Base-by-base conservation (phyloP, 2,329 filamentous ascomycete species). In the Calonectria naviculata region DNA sequence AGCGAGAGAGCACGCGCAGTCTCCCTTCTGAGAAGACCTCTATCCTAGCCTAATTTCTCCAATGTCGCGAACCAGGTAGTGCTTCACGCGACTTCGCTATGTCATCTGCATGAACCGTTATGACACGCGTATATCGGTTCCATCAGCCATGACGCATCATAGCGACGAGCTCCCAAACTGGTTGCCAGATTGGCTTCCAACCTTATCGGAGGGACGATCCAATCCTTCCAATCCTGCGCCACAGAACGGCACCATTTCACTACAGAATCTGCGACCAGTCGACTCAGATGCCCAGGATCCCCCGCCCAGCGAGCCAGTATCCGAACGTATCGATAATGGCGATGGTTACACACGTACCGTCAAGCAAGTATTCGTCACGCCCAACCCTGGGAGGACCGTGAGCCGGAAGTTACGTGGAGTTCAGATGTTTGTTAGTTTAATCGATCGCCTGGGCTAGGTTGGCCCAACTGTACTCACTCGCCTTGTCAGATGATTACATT, bases 401-500 rank as follows among this genome's bases (percentile, higher is more conserved):
- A 65, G 24, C 36, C 36, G 62, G n/a, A 65, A 38, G 17, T 34
- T 65, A 28, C 21, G 62, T 5, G 62, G 46, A 13, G 38, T 65
- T 17, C 62, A 65, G 24, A 38, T 65, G 21, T 54, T 52, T 42
- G 46, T 65, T 31, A 65, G 62, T 38, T 47, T 38, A 24, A 41
- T 31, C 34, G 13, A 8, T 31, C 34, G 13, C 4, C 13, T 31
- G 49, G 21, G 17, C 9, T n/a, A n/a, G 29, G 10, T 24, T 21
- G 19, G 29, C 19, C 1, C 29, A 28, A 21, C 4, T 34, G 9
- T 54, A 34, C 19, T 34, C 15, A n/a, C 49, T 54, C 49, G 12
- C 19, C 17, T 54, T 54, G 10, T 54, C 19, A 54, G 62, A 65
- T 65, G 62, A 65, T 65, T 38, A 65, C 62, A 15, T n/a, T 65